Evolutionary conservation across 192 early-diverging fungal genomes (phyloP).

Genomic region (Backusella australiensis): DNA sequence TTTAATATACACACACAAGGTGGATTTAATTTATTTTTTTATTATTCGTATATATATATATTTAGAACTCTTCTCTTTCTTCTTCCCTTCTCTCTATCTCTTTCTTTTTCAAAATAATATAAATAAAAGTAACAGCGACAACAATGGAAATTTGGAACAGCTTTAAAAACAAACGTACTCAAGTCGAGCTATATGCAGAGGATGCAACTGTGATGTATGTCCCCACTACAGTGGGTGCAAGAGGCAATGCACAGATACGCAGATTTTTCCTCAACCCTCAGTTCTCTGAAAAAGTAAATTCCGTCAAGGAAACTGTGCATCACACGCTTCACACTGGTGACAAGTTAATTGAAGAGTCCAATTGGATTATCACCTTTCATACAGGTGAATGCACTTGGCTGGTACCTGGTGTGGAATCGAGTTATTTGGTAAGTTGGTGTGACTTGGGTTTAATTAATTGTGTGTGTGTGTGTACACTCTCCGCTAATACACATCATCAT

Average conservation of each 20-base stretch:
- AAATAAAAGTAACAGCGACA: too few relatives aligned
- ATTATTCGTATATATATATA: neutral
- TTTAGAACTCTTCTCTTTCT: neutral
- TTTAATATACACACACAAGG: neutral
- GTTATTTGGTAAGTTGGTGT: constrained; percentile 19
- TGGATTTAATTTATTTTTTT: constrained; percentile 2
- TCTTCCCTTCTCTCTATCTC: neutral
- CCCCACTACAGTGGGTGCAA: constrained; percentile 39
- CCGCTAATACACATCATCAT: neutral
- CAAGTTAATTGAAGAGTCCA: constrained; percentile 34
- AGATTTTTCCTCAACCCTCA: constrained; percentile 27
- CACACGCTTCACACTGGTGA: constrained; percentile 10
- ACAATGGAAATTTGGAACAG: constrained; percentile 15
- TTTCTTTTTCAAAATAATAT: neutral
- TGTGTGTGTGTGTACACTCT: neutral
- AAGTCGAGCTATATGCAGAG: constrained; percentile 21
- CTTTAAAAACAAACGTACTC: constrained; percentile 20
- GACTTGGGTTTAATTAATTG: neutral
- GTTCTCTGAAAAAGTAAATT: constrained; percentile 18
- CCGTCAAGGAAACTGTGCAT: constrained; percentile 29
- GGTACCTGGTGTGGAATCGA: constrained; percentile 16
- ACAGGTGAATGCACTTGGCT: constrained; percentile 29
- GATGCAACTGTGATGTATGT: constrained; percentile 43
- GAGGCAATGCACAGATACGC: constrained; percentile 26
- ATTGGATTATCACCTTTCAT: constrained; percentile 29